Conservation (phyloP, 1,139 yeast species). For the Torulaspora pretoriensis region DNA sequence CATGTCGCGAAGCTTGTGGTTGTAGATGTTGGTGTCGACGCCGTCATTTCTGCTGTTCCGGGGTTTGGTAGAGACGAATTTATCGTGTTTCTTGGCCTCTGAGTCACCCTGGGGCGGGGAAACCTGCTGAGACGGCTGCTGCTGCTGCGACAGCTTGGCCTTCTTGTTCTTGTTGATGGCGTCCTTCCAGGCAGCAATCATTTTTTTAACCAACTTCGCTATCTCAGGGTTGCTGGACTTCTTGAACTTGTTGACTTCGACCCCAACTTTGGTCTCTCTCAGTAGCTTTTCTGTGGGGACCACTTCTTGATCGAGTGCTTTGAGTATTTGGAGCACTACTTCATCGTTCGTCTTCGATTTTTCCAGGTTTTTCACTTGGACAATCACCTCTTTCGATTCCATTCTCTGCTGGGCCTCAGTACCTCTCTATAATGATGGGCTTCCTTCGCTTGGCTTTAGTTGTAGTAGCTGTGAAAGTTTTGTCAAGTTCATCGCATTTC, state of each 20-base stretch:
- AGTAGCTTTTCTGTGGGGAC: constrained; percentile 85
- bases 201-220: constrained; percentile 66
- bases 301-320: constrained; percentile 57
- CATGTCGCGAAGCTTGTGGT: constrained; percentile 76
- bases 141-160: constrained; percentile 25
- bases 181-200: constrained; percentile 87
- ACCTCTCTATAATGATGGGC: background rate
- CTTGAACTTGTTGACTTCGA: constrained; percentile 86
- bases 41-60: constrained; percentile 82
- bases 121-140: constrained; percentile 17
- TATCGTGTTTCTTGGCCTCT: constrained; percentile 34
- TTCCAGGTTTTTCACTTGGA: constrained; percentile 67
- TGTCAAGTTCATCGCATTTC: constrained; percentile 6
- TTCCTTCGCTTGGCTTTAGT: background rate
- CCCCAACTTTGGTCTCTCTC: constrained; percentile 96
- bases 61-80: constrained; percentile 47
- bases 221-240: constrained; percentile 64
- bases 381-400: constrained; percentile 73
- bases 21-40: constrained; percentile 61
- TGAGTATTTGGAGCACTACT: constrained; percentile 62
- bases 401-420: constrained; percentile 36
- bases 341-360: constrained; percentile 61
- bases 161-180: constrained; percentile 75
- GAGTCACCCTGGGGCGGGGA: constrained; percentile 17
- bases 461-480: constrained; percentile 1